Percentiles rank a stretch among this genome's conserved stretches.
Evolutionary conservation across 768 basidiomycete species (phyloP).

Genomic region (Auriscalpium orientale): DNA sequence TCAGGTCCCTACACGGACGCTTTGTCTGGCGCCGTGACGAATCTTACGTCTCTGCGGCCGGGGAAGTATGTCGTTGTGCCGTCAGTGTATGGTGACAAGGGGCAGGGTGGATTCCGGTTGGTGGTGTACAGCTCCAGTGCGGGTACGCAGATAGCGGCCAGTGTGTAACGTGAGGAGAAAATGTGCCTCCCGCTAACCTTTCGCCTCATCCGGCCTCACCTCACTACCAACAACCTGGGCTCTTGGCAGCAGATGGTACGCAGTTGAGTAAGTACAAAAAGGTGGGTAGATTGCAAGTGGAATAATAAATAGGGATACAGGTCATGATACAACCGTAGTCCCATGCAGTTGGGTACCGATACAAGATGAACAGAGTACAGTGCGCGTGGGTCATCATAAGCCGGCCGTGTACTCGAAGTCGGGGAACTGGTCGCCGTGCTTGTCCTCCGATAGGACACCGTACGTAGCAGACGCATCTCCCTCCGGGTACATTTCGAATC

Average conservation of each 20-base stretch:
- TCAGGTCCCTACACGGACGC: constrained; percentile 79
- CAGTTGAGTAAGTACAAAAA: too few relatives aligned
- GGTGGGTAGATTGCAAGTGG: too few relatives aligned
- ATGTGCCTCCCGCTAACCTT: too few relatives aligned
- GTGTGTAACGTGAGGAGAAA: too few relatives aligned
- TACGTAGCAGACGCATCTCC: constrained; percentile 57
- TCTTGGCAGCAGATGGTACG: too few relatives aligned
- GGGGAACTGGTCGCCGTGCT: constrained; percentile 63
- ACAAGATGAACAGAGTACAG: too few relatives aligned
- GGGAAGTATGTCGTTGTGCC: constrained; percentile 72
- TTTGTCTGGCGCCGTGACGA: constrained; percentile 62
- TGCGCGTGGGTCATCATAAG: too few relatives aligned
- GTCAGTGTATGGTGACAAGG: constrained; percentile 56
- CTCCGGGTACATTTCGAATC: constrained; percentile 76
- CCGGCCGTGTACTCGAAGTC: constrained; percentile 64
- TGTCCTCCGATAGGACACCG: constrained; percentile 50
- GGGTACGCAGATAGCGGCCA: constrained; percentile 4
- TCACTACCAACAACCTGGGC: too few relatives aligned
- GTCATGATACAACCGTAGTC: too few relatives aligned
- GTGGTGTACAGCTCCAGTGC: constrained; percentile 47
- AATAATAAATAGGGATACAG: too few relatives aligned
- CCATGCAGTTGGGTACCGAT: too few relatives aligned
- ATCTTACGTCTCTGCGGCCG: constrained; percentile 38
- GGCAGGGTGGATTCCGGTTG: constrained; percentile 50
- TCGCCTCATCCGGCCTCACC: too few relatives aligned